Conservation (phyloP, 2,329 filamentous ascomycete species). For the Pseudogymnoascus verrucosus region DNA sequence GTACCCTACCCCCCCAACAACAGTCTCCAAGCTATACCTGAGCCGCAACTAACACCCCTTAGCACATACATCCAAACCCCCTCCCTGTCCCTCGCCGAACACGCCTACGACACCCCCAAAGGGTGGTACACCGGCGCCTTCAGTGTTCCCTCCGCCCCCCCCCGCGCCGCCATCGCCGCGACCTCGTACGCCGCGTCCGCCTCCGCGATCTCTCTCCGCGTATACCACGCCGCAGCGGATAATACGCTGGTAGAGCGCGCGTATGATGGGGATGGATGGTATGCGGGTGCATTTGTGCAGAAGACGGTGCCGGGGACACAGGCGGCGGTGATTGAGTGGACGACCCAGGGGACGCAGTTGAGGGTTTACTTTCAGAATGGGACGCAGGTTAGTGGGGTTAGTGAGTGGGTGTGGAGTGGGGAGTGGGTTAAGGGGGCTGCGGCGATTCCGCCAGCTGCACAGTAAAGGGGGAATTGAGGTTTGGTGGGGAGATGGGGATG, state of each 20-base stretch:
- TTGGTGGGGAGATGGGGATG: not conserved
- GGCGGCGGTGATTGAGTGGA: conserved; percentile 8
- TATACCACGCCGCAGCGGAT: not conserved
- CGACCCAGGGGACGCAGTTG: not conserved
- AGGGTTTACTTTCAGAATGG: conserved; percentile 17
- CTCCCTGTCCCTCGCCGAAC: not conserved
- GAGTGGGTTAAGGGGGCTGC: not conserved
- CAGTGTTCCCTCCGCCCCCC: not conserved
- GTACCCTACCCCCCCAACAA: not conserved
- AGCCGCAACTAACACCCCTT: not conserved
- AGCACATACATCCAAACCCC: conserved; percentile 1
- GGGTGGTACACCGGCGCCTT: not conserved
- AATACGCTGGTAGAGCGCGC: not conserved
- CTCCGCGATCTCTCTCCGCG: not conserved
- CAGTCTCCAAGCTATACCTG: too few species aligned
- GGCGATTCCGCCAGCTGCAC: not conserved
- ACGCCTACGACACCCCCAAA: not conserved
- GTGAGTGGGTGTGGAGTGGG: conserved; percentile 11
- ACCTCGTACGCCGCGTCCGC: too few species aligned
- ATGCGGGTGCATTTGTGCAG: conserved; percentile 14
- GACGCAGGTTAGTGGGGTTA: conserved; percentile 9
- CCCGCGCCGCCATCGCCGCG: too few species aligned
- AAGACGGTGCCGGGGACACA: not conserved
- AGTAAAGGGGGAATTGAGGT: not conserved
- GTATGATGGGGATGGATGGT: conserved; percentile 12